A percentile compares a stretch with the other conserved stretches of the same genome.
phyloP scores from a whole-genome alignment of 257 asterid species.

The Solanum neorickii region DNA sequence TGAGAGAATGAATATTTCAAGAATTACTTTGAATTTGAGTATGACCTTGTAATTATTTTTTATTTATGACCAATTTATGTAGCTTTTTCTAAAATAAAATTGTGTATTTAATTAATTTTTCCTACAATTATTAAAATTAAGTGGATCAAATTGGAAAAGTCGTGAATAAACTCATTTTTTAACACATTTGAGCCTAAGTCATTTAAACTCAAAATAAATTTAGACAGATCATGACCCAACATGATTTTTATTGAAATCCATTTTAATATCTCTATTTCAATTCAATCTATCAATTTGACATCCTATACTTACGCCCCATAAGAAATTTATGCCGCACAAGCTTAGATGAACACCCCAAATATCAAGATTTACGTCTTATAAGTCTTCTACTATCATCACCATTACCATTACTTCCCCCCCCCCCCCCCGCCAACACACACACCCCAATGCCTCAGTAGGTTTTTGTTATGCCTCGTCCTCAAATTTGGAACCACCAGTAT shows the following conservation, averaged over 20 bases:
- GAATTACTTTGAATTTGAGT: neutral
- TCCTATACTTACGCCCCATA: neutral
- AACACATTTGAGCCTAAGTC: neutral
- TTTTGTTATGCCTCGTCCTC: neutral
- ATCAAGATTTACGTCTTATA: too few species aligned
- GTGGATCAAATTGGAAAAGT: fast-evolving
- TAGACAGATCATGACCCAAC: fast-evolving
- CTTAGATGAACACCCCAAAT: neutral
- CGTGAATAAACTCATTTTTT: fast-evolving
- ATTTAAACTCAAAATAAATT: neutral
- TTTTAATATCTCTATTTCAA: neutral
- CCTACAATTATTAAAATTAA: too few species aligned
- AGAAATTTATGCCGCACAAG: neutral
- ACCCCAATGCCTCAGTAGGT: neutral
- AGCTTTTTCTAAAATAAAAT: neutral
- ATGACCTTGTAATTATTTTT: neutral
- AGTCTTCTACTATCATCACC: neutral
- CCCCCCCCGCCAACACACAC: neutral
- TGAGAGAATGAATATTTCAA: neutral
- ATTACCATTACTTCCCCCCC: neutral
- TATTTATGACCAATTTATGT: neutral
- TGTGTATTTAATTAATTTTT: neutral
- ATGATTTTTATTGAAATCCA: too few species aligned
- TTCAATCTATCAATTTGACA: neutral
- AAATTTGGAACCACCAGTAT: too few species aligned